Conservation (phyloP, 495 filamentous ascomycete genomes). For the Chaetomium tenue region DNA sequence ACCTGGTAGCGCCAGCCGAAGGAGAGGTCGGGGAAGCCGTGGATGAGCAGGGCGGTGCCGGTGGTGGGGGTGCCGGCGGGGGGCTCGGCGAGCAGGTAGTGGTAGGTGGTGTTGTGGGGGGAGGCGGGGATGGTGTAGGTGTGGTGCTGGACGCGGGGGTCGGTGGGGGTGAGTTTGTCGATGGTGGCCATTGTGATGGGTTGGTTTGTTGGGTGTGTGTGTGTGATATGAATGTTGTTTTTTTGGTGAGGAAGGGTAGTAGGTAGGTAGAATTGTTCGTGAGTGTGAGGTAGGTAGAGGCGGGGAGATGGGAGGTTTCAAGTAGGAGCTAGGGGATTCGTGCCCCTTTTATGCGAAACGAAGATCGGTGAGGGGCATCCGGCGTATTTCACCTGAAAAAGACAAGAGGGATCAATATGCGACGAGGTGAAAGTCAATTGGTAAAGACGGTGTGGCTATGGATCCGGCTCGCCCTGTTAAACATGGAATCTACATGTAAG, state of each 20-base stretch:
- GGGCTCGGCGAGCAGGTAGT: conserved; percentile 67
- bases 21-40: conserved; percentile 65
- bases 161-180: conserved; percentile 62
- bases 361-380: too few species aligned
- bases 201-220: background rate
- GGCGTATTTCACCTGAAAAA: too few species aligned
- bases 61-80: conserved; percentile 42
- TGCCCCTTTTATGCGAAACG: too few species aligned
- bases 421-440: too few species aligned
- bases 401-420: too few species aligned
- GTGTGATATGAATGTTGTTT: background rate
- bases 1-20: conserved; percentile 83
- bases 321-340: too few species aligned
- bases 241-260: background rate
- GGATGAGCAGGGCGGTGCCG: conserved; percentile 62
- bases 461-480: too few species aligned
- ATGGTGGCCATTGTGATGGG: conserved; percentile 25
- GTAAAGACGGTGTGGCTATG: too few species aligned
- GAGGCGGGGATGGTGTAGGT: conserved; percentile 48
- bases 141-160: conserved; percentile 62
- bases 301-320: too few species aligned
- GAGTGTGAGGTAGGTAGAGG: too few species aligned
- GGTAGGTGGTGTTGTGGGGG: conserved; percentile 53
- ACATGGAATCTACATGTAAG: too few species aligned
- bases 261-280: too few species aligned